These are phyloP conservation scores for Bipolaris cookei DNA, from an alignment of 2,329 filamentous ascomycete genomes.

Conservation along the genomic window DNA sequence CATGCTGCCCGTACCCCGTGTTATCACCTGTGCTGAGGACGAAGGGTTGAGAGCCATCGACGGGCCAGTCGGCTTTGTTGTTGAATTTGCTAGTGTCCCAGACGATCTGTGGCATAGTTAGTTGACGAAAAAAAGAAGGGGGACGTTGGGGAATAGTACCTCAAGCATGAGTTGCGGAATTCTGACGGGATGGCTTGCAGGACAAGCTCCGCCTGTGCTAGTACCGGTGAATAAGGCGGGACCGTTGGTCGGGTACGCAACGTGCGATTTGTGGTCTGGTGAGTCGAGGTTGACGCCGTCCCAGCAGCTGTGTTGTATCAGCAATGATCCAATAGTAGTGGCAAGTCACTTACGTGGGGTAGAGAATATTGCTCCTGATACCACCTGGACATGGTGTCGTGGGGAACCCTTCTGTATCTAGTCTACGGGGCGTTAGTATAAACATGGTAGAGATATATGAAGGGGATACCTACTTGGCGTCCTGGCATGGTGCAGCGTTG, in stretches of 20 bases:
- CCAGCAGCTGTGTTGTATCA: conserved; percentile 52
- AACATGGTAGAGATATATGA: background rate
- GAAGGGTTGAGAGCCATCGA: conserved; percentile 38
- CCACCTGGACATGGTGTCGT: conserved; percentile 31
- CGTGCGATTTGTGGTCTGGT: conserved; percentile 58
- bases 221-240: conserved; percentile 32
- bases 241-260: conserved; percentile 51
- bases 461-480: conserved; percentile 17
- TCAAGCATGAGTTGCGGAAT: conserved; percentile 57
- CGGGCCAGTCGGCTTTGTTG: conserved; percentile 42
- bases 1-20: conserved; percentile 34
- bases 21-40: conserved; percentile 34
- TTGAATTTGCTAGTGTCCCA: conserved; percentile 53
- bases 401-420: conserved; percentile 22
- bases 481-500: conserved; percentile 43
- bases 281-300: conserved; percentile 58
- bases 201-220: conserved; percentile 47
- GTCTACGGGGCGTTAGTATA: conserved; percentile 5
- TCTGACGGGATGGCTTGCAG: conserved; percentile 52
- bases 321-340: background rate
- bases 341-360: conserved; percentile 26
- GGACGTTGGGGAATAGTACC: conserved; percentile 18
- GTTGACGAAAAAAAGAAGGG: background rate
- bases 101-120: conserved; percentile 33
- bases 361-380: conserved; percentile 40